Evolutionary conservation across 2,329 filamentous ascomycete genomes (phyloP).

Genomic region (Coniochaeta sp.): DNA sequence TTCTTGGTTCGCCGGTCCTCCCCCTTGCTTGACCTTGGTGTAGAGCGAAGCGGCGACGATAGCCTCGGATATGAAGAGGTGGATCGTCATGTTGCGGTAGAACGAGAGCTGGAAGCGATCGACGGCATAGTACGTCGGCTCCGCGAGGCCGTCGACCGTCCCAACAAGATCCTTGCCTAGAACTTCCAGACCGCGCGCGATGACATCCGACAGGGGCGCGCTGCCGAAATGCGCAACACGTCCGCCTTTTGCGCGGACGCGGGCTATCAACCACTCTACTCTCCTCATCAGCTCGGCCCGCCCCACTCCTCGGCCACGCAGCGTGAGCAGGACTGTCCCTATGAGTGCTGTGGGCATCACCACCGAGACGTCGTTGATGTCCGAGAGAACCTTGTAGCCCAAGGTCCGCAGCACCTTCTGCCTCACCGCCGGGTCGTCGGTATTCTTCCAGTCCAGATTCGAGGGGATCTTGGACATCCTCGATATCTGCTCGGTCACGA

Average conservation of each 20-base stretch:
- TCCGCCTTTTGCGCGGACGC: constrained; percentile 79
- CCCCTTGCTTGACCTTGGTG: constrained; percentile 80
- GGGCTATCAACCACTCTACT: constrained; percentile 81
- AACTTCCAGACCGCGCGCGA: constrained; percentile 85
- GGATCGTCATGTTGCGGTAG: constrained; percentile 99
- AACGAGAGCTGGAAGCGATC: constrained; percentile 96
- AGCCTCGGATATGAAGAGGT: constrained; percentile 91
- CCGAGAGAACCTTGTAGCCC: constrained; percentile 84
- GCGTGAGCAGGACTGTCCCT: constrained; percentile 83
- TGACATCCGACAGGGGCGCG: constrained; percentile 69
- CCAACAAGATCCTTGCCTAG: constrained; percentile 85
- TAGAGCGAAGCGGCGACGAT: constrained; percentile 89
- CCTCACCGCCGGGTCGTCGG: constrained; percentile 45
- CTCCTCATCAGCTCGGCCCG: constrained; percentile 77
- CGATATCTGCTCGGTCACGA: constrained; percentile 68
- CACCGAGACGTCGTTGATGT: constrained; percentile 94
- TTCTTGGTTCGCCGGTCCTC: constrained; percentile 72
- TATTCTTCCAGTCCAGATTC: constrained; percentile 37
- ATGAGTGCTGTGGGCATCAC: constrained; percentile 98
- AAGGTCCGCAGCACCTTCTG: constrained; percentile 75
- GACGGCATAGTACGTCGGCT: constrained; percentile 90
- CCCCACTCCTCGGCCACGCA: constrained; percentile 86
- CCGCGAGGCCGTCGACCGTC: constrained; percentile 67
- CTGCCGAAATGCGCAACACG: constrained; percentile 89
- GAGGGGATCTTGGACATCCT: constrained; percentile 45